Conservation (phyloP, 305 asterid species). For the Rubia occidens region DNA sequence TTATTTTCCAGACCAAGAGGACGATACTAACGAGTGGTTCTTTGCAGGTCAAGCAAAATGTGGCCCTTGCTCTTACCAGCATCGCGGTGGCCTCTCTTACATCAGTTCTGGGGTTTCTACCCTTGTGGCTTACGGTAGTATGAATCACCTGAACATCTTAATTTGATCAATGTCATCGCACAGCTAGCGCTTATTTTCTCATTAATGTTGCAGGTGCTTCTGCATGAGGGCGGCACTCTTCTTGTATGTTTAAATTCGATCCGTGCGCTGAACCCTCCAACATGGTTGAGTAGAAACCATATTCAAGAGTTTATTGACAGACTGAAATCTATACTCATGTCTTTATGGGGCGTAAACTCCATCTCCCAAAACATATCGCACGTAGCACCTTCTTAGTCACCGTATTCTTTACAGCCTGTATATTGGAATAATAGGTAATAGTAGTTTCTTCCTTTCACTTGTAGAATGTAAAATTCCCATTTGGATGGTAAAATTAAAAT, state of each 20-base stretch:
- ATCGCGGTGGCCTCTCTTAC: slow-evolving; percentile 89
- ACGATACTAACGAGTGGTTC: slow-evolving; percentile 7
- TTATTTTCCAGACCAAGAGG: background rate
- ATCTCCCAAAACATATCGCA: slow-evolving; percentile 35
- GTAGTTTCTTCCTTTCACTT: background rate
- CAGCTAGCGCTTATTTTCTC: background rate
- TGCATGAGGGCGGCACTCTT: slow-evolving; percentile 97
- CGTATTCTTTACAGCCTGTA: slow-evolving; percentile 2
- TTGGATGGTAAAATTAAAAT: background rate
- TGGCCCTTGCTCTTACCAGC: slow-evolving; percentile 82
- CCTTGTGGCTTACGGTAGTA: slow-evolving; percentile 96
- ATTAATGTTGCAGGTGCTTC: slow-evolving; percentile 54
- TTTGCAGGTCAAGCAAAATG: slow-evolving; percentile 82
- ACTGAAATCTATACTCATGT: slow-evolving; percentile 26
- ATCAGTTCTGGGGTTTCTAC: slow-evolving; percentile 76
- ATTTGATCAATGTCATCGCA: background rate
- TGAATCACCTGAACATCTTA: slow-evolving; percentile 16
- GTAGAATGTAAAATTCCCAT: background rate
- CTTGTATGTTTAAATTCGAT: slow-evolving; percentile 82
- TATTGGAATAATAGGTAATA: background rate
- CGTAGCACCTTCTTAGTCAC: slow-evolving; percentile 29
- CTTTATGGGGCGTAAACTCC: slow-evolving; percentile 15
- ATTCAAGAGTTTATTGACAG: slow-evolving; percentile 32
- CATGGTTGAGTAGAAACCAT: slow-evolving; percentile 70
- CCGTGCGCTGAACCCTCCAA: slow-evolving; percentile 70